These are phyloP conservation scores for Pisolithus orientalis DNA, from an alignment of 768 basidiomycete genomes.

Conservation along the genomic window DNA sequence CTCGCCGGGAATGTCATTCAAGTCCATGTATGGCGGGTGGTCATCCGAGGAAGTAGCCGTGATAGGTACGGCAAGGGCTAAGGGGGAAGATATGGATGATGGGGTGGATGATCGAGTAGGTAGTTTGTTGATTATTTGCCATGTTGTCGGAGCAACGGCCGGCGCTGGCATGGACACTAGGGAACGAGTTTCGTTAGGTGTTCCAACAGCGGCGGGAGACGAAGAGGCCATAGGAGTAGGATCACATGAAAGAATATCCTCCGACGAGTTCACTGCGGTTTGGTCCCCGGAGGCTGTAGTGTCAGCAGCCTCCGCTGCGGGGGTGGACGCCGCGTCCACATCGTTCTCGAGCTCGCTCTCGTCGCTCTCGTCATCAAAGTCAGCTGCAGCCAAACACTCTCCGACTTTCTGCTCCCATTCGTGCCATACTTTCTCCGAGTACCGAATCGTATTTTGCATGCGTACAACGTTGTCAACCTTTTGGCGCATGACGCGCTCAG, in stretches of 20 bases:
- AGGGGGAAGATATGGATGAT: constrained; percentile 81
- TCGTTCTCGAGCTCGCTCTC: constrained; percentile 37
- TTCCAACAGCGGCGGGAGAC: constrained; percentile 29
- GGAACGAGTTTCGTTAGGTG: constrained; percentile 18
- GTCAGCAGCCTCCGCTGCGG: constrained; percentile 12
- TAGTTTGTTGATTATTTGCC: constrained; percentile 37
- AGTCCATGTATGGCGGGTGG: constrained; percentile 56
- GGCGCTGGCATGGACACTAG: constrained; percentile 29
- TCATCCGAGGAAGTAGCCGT: constrained; percentile 64
- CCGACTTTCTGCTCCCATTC: constrained; percentile 94
- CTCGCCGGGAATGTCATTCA: constrained; percentile 44
- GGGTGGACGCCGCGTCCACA: constrained; percentile 16
- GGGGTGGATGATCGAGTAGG: constrained; percentile 83
- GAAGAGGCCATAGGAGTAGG: constrained; percentile 66
- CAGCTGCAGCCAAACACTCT: constrained; percentile 50
- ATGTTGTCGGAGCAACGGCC: constrained; percentile 41
- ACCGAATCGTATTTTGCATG: constrained; percentile 94
- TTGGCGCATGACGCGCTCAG: constrained; percentile 82
- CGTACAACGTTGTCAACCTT: constrained; percentile 94
- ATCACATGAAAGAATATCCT: constrained; percentile 38
- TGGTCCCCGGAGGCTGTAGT: constrained; percentile 8
- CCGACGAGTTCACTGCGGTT: constrained; percentile 15
- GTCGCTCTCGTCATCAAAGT: constrained; percentile 50
- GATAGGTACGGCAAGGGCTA: constrained; percentile 81
- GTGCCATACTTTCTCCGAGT: constrained; percentile 93